Evolutionary conservation across 305 asterid genomes (phyloP).

Genomic region (Fraxinus sp.): DNA sequence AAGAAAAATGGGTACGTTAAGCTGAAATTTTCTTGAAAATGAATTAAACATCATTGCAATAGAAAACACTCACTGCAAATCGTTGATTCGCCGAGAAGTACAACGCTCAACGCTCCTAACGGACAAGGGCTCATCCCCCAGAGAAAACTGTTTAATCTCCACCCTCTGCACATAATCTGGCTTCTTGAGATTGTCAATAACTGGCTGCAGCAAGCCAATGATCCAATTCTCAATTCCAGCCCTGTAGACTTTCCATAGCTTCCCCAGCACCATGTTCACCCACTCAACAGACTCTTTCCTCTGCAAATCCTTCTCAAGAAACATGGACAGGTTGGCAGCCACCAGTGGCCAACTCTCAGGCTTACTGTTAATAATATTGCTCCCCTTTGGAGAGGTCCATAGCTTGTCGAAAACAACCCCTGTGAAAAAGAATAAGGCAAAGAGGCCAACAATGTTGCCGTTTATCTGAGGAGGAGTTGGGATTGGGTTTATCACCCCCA

Average conservation of each 20-base stretch:
- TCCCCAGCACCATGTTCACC: slow-evolving; percentile 97
- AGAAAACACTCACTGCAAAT: slow-evolving; percentile 75
- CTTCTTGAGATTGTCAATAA: slow-evolving; percentile 80
- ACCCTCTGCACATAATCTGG: slow-evolving; percentile 94
- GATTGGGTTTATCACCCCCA: slow-evolving; percentile 64
- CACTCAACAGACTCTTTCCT: slow-evolving; percentile 95
- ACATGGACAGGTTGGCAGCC: slow-evolving; percentile 57
- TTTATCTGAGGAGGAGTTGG: slow-evolving; percentile 78
- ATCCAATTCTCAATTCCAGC: slow-evolving; percentile 85
- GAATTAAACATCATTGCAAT: slow-evolving; percentile 6
- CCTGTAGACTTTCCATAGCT: slow-evolving; percentile 90
- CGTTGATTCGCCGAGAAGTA: slow-evolving; percentile 84
- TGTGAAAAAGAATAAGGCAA: slow-evolving; percentile 81
- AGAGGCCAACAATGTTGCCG: slow-evolving; percentile 59
- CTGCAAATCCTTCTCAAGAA: slow-evolving; percentile 87
- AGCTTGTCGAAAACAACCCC: slow-evolving; percentile 89
- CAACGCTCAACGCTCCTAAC: slow-evolving; percentile 89
- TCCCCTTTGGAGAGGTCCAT: slow-evolving; percentile 68
- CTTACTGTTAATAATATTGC: slow-evolving; percentile 24
- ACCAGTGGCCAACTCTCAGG: slow-evolving; percentile 53
- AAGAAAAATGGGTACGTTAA: not conserved
- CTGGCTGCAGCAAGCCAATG: slow-evolving; percentile 89
- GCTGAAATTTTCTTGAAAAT: not conserved
- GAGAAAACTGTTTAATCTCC: slow-evolving; percentile 83
- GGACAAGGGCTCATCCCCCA: slow-evolving; percentile 90